Conservation (phyloP, 176 grass and related monocot genomes). For the Thalia dealbata region DNA sequence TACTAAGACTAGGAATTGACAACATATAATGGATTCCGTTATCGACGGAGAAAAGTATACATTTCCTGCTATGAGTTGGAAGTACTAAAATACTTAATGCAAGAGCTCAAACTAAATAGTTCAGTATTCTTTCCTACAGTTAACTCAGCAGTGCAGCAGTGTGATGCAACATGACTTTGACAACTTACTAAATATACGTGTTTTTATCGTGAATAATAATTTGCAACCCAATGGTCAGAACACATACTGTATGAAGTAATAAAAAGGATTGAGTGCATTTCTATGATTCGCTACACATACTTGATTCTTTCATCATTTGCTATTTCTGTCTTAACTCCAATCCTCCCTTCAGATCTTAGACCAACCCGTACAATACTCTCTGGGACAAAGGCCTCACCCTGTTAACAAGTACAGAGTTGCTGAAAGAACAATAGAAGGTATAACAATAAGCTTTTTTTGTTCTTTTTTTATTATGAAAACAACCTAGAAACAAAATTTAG, state of each 20-base stretch:
- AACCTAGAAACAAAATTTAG: too few species aligned
- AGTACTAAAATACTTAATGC: not conserved
- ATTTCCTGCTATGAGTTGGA: not conserved
- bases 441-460: not conserved
- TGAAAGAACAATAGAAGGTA: not conserved
- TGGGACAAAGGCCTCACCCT: conserved; percentile 93
- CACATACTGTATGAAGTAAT: not conserved
- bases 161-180: not conserved
- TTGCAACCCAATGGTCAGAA: not conserved
- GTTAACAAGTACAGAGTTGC: conserved; percentile 22
- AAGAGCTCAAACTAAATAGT: not conserved
- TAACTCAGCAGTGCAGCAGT: not conserved
- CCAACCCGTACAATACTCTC: conserved; percentile 70
- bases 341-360: conserved; percentile 49
- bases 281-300: conserved; percentile 30
- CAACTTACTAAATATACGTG: not conserved
- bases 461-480: not conserved
- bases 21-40: not conserved
- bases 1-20: not conserved
- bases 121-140: not conserved
- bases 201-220: not conserved
- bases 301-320: conserved; percentile 63
- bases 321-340: conserved; percentile 45
- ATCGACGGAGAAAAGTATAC: not conserved
- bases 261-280: not conserved